Base-by-base conservation (phyloP, 805 yeast species). In the Hanseniaspora meyeri region DNA sequence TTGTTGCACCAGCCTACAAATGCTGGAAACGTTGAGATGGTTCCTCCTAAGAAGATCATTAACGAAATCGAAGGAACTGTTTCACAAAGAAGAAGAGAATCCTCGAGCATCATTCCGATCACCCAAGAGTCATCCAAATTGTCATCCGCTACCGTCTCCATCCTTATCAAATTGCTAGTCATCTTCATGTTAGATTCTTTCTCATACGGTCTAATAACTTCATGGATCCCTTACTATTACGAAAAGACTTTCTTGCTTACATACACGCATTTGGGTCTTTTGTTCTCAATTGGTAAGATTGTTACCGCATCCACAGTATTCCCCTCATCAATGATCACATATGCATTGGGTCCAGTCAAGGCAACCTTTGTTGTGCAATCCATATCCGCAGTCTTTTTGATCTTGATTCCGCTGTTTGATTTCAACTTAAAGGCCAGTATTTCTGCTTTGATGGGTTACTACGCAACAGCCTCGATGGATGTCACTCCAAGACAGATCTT, bases 401-500 rank as follows among this genome's bases (percentile, higher is more conserved):
- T 79, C 2, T 50, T 74, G 14, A 72, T 81, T 11, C 86, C 87
- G 5, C 60, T 77, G 3, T 69, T 75, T 8, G 72, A 75, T 17
- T 58, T 59, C 24, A 63, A 63, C 40, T 59, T 71, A n/a, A 58
- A 65, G 0, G 49, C 64, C 1, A 85, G 91, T 0, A 73, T 85
- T 31, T 55, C 70, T 0, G 67, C 80, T 6, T 71, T 85, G 37
- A 61, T 82, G 20, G 65, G 77, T 29, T 80, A 86, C 60, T 81
- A 81, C 58, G 70, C 82, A 2, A 79, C 87, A 0, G 74, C 82
- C 1, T 80, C 90, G 1, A 87, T 89, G 90, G 97, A 89, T 66
- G 95, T 88, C 32, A 93, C 88, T 2, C 96, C 96, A 7, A 77
- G 97, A 52, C 96, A 88, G 68, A 79, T 88, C 9, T 72, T 89